Evolutionary conservation across 1,284 basidiomycete genomes (phyloP).

Genomic region (Cystobasidiaceae sp.): DNA sequence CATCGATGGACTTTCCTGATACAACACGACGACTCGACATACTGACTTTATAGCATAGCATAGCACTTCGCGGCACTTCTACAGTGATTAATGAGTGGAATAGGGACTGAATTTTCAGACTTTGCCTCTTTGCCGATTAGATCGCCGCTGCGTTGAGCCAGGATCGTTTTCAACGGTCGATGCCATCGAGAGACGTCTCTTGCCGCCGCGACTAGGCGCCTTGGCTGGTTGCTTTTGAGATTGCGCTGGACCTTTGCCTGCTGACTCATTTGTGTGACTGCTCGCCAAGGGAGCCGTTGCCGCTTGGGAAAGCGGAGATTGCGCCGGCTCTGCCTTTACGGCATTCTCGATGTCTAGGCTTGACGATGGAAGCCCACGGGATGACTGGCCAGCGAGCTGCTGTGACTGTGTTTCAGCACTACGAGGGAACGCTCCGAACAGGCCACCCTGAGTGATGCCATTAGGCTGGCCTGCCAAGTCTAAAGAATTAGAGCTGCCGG

Average conservation of each 20-base stretch:
- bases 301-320: neutral
- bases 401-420: neutral
- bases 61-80: no score
- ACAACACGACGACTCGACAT: no score
- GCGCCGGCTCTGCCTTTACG: slow-evolving; percentile 4
- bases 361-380: neutral
- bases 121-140: neutral
- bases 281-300: neutral
- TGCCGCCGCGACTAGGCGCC: neutral
- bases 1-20: no score
- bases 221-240: neutral
- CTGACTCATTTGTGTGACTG: no score
- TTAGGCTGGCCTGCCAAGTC: no score
- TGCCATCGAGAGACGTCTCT: slow-evolving; percentile 1
- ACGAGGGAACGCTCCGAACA: no score
- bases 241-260: neutral
- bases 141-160: neutral
- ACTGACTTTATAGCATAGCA: no score
- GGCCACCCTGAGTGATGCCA: no score
- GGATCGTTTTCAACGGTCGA: neutral
- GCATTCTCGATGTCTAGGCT: neutral
- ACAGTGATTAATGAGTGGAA: no score
- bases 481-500: no score
- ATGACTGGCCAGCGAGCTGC: neutral
- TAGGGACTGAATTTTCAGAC: neutral